These are phyloP conservation scores for Jimgerdemannia flammicorona DNA, from an alignment of 192 early-diverging fungal species.

Conservation along the genomic window DNA sequence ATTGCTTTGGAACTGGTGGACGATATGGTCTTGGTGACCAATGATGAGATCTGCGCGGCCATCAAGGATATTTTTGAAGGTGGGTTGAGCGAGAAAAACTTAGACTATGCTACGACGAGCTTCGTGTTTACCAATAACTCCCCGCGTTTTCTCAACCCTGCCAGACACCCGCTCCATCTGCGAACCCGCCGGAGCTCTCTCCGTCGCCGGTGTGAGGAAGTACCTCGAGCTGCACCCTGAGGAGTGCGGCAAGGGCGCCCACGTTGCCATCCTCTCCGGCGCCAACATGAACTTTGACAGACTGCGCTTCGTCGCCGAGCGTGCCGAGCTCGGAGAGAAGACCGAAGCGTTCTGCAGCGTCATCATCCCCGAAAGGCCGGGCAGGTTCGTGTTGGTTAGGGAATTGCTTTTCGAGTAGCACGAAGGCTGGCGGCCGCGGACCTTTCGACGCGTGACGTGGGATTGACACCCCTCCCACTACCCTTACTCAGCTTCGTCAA, in stretches of 20 bases:
- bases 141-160: background rate
- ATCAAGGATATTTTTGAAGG: constrained; percentile 85
- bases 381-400: constrained; percentile 39
- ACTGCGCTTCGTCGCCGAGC: constrained; percentile 95
- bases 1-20: constrained; percentile 78
- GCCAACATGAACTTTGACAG: constrained; percentile 99
- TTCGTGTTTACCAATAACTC: background rate
- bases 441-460: no score
- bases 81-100: constrained; percentile 1
- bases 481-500: constrained; percentile 54
- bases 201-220: constrained; percentile 84
- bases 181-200: constrained; percentile 94
- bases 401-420: no score
- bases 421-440: no score
- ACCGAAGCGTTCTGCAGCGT: constrained; percentile 88
- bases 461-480: background rate
- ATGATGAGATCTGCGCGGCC: constrained; percentile 95
- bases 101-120: background rate
- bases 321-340: constrained; percentile 92
- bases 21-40: constrained; percentile 87
- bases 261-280: constrained; percentile 81
- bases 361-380: constrained; percentile 90
- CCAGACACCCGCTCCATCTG: constrained; percentile 88
- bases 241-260: constrained; percentile 39
- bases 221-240: constrained; percentile 53